Base-by-base conservation (phyloP, 2,329 filamentous ascomycete species). In the Karstenula rhodostoma region DNA sequence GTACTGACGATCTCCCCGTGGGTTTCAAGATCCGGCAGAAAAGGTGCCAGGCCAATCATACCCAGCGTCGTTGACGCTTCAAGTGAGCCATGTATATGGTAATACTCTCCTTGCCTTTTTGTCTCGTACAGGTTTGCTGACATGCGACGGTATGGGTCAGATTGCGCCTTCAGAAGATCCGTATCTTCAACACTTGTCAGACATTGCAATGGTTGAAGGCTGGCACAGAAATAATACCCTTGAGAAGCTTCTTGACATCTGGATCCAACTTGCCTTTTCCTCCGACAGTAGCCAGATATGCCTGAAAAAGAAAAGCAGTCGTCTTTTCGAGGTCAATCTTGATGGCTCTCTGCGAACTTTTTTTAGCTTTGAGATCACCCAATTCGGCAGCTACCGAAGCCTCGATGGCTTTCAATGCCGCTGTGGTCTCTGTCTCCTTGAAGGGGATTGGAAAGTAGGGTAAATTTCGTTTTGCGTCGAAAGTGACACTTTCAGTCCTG, bases 71-170 rank as follows among this genome's bases (percentile, higher is more conserved):
- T 89, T 8, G 86, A 87, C 2, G 90, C 90, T 67, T 92, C 89
- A 0, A 93, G 78, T 0, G 90, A 92, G 48, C 90, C 90, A 71
- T 92, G 90, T 29, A 92, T 89, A 69, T 93, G 90, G 71, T 90
- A 93, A 69, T 87, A 92, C 71, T 89, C 83, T 19, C 84, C 86
- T 1, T 81, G 78, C n/a, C 82, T 83, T 71, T 86, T 88, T 8
- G 90, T 91, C 67, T 85, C 82, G 77, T 92, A 92, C 1, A 92
- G 77, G 62, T 91, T 91, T 15, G 90, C 90, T 10, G 90, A 90
- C 76, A 92, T 83, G 61, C 90, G 87, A 9, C 90, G 85, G 71
- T 93, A 93, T 5, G 86, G 80, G 62, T 88, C 86, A 2, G 90
- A 90, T 72, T 93, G 90, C 1, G 90, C 90, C 62, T 85, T 80